phyloP scores from a whole-genome alignment of 1,139 yeast genomes.

The Nakaseomyces glabratus region DNA sequence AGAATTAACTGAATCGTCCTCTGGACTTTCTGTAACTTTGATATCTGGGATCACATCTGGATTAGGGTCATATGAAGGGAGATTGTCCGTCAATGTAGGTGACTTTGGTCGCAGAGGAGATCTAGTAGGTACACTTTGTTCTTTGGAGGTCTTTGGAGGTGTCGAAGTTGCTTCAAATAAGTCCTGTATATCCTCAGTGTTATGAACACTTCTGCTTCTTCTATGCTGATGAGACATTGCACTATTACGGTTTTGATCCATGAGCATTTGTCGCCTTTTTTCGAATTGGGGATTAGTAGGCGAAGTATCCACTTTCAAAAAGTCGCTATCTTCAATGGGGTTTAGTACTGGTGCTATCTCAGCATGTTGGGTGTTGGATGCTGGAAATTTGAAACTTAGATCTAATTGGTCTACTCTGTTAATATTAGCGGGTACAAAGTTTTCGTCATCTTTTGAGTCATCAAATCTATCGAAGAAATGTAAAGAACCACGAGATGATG shows the following conservation, averaged over 20 bases:
- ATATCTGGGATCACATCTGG: constrained; percentile 1
- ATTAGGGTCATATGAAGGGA: not conserved
- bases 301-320: constrained; percentile 15
- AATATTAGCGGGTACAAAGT: not conserved
- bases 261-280: constrained; percentile 18
- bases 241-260: constrained; percentile 10
- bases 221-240: constrained; percentile 22
- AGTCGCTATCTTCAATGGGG: constrained; percentile 12
- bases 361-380: not conserved
- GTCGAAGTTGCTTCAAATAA: constrained; percentile 12
- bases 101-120: constrained; percentile 19
- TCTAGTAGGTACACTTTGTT: constrained; percentile 15
- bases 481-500: constrained; percentile 17
- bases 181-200: constrained; percentile 10
- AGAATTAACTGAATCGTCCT: not conserved
- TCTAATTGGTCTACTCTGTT: constrained; percentile 14
- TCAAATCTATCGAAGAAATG: constrained; percentile 24
- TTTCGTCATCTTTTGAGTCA: constrained; percentile 9
- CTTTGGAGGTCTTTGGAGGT: constrained; percentile 9
- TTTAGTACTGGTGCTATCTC: constrained; percentile 1
- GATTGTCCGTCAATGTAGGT: constrained; percentile 8
- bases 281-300: constrained; percentile 15
- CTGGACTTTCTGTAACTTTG: constrained; percentile 1
- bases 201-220: constrained; percentile 19
- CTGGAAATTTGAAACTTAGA: constrained; percentile 21